These are phyloP conservation scores for Botrytis deweyae DNA, from an alignment of 2,329 filamentous ascomycete species.

Conservation along the genomic window DNA sequence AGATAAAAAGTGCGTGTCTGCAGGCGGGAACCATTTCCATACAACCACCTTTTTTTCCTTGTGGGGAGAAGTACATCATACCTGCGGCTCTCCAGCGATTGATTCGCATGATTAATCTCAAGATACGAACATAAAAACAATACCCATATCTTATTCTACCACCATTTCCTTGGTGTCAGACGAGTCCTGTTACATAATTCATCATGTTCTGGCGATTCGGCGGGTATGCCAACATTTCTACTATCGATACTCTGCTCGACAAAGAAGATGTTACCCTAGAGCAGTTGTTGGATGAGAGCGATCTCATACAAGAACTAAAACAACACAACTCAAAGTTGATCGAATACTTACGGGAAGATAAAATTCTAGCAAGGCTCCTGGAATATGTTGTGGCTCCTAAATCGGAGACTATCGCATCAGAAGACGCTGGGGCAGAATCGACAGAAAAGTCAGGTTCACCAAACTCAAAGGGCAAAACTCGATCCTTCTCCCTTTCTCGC, in stretches of 20 bases:
- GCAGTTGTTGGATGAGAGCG: conserved; percentile 92
- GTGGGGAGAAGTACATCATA: conserved; percentile 25
- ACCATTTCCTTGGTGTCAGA: conserved; percentile 33
- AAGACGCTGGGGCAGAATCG: conserved; percentile 52
- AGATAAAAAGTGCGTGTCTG: conserved; percentile 21
- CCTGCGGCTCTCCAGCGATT: conserved; percentile 29
- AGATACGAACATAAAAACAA: conserved; percentile 28
- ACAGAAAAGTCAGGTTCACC: conserved; percentile 53
- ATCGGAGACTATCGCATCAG: conserved; percentile 55
- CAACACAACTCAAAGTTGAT: conserved; percentile 97
- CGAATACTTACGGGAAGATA: conserved; percentile 88
- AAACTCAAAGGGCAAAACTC: conserved; percentile 48
- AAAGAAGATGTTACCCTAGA: conserved; percentile 93
- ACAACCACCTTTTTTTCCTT: conserved; percentile 23
- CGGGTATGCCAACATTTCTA: conserved; percentile 95
- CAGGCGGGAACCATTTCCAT: conserved; percentile 17
- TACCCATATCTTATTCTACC: conserved; percentile 31
- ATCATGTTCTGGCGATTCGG: conserved; percentile 99
- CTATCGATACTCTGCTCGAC: conserved; percentile 94
- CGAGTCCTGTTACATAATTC: conserved; percentile 41
- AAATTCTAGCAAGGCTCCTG: conserved; percentile 79
- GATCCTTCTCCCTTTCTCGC: conserved; percentile 53
- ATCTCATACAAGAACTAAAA: conserved; percentile 96
- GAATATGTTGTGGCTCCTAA: conserved; percentile 87
- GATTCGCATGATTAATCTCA: conserved; percentile 38